These are phyloP conservation scores for Mortierella sp. DNA, from an alignment of 371 early-diverging fungal genomes.

Conservation along the genomic window DNA sequence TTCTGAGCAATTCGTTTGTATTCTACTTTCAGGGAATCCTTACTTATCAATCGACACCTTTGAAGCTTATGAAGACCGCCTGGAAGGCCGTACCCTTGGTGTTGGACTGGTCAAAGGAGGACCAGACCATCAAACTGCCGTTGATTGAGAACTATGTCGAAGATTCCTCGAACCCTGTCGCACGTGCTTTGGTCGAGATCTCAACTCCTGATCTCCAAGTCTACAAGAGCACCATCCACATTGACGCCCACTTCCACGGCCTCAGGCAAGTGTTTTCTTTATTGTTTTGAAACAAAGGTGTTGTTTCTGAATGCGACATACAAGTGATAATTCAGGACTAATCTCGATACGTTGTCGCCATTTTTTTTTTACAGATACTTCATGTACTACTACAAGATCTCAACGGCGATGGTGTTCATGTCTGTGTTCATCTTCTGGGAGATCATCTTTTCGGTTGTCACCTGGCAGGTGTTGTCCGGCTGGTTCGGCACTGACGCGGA, in stretches of 20 bases:
- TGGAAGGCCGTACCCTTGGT: constrained; percentile 77
- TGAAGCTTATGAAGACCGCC: constrained; percentile 74
- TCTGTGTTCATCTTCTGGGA: constrained; percentile 82
- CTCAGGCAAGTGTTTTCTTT: constrained; percentile 74
- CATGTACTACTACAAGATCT: constrained; percentile 88
- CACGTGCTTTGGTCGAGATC: constrained; percentile 74
- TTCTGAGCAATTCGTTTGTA: neutral
- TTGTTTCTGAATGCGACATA: too few relatives aligned
- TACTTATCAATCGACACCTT: constrained; percentile 78
- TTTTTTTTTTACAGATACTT: constrained; percentile 66
- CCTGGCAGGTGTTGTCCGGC: constrained; percentile 75
- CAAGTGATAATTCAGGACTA: constrained; percentile 56
- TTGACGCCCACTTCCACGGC: constrained; percentile 92
- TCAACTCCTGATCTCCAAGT: constrained; percentile 78
- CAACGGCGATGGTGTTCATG: constrained; percentile 81
- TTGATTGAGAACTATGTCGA: constrained; percentile 82
- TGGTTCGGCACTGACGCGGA: constrained; percentile 54
- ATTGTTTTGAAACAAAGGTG: constrained; percentile 50
- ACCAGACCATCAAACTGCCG: constrained; percentile 74
- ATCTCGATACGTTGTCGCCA: constrained; percentile 15
- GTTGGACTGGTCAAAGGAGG: constrained; percentile 75
- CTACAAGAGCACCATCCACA: constrained; percentile 75
- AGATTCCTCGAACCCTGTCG: constrained; percentile 71
- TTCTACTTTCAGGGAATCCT: constrained; percentile 70
- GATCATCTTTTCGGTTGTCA: constrained; percentile 72